Percentiles rank a stretch among this genome's conserved stretches.
Conservation (phyloP, 2,329 filamentous ascomycete genomes). For the Hypoxylon sp. region DNA sequence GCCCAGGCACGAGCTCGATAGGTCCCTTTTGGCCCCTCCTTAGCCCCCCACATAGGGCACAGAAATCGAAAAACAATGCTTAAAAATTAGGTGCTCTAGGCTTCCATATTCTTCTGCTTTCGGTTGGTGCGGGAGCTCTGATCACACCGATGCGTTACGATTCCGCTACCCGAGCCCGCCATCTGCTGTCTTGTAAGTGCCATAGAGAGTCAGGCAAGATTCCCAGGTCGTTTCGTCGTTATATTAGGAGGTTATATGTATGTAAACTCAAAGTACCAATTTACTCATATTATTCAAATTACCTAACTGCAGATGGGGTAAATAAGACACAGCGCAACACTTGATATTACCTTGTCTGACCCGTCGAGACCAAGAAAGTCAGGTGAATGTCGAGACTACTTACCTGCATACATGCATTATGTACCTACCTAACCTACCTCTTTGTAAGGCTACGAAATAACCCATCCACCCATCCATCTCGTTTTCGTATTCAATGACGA, state of each 20-base stretch:
- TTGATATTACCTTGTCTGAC: neutral
- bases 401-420: neutral
- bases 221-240: slow-evolving; percentile 3
- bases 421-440: too few relatives aligned
- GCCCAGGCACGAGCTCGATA: slow-evolving; percentile 10
- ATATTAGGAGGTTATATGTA: neutral
- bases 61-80: slow-evolving; percentile 19
- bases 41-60: slow-evolving; percentile 9
- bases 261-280: neutral
- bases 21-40: neutral
- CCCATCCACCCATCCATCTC: slow-evolving; percentile 17
- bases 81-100: slow-evolving; percentile 25
- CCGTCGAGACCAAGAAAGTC: slow-evolving; percentile 4
- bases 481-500: slow-evolving; percentile 36
- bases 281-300: neutral
- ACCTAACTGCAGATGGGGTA: too few relatives aligned
- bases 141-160: slow-evolving; percentile 31
- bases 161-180: slow-evolving; percentile 21
- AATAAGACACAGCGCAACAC: neutral
- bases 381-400: neutral
- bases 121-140: slow-evolving; percentile 31
- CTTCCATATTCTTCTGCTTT: slow-evolving; percentile 33
- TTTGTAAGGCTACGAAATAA: slow-evolving; percentile 20
- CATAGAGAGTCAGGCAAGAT: slow-evolving; percentile 4
- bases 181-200: slow-evolving; percentile 15